A percentile compares a stretch with the other conserved stretches of the same genome.
Evolutionary conservation across 768 basidiomycete species (phyloP).

Genomic region (Lactarius hengduanensis): DNA sequence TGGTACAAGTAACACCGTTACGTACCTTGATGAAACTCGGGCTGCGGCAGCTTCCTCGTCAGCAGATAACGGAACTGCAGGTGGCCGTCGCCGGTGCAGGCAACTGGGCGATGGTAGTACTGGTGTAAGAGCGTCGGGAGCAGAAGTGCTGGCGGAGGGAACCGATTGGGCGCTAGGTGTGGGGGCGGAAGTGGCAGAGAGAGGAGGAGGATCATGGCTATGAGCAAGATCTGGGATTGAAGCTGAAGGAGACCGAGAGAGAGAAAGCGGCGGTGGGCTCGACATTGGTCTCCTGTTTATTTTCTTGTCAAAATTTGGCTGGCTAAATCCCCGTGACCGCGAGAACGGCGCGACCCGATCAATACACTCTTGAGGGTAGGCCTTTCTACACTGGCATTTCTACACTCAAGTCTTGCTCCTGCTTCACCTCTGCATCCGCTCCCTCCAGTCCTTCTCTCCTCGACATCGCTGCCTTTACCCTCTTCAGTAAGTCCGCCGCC

Average conservation of each 20-base stretch:
- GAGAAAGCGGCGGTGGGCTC: constrained; percentile 22
- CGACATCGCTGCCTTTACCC: constrained; percentile 25
- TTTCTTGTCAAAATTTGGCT: constrained; percentile 34
- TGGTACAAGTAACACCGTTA: not conserved
- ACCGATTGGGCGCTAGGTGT: constrained; percentile 1
- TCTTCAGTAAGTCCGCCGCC: constrained; percentile 27
- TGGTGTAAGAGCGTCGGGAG: not conserved
- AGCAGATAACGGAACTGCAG: constrained; percentile 14
- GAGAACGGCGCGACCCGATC: constrained; percentile 28
- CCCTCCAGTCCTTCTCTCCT: constrained; percentile 16
- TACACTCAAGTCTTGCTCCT: constrained; percentile 9
- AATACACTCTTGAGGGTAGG: constrained; percentile 31
- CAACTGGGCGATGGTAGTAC: constrained; percentile 5
- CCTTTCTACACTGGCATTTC: constrained; percentile 19
- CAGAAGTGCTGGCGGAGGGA: constrained; percentile 23
- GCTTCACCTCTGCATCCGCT: constrained; percentile 11
- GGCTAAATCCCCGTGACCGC: constrained; percentile 32
- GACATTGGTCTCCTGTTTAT: constrained; percentile 30
- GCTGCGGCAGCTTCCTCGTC: constrained; percentile 26
- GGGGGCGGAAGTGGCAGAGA: not conserved
- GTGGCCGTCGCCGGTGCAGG: constrained; percentile 15
- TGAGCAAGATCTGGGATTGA: constrained; percentile 10
- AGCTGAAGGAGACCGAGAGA: constrained; percentile 18
- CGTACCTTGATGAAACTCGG: constrained; percentile 25
- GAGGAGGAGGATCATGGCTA: constrained; percentile 1